phyloP scores from a whole-genome alignment of 23 red algal species.

The Agarophyton chilense region DNA sequence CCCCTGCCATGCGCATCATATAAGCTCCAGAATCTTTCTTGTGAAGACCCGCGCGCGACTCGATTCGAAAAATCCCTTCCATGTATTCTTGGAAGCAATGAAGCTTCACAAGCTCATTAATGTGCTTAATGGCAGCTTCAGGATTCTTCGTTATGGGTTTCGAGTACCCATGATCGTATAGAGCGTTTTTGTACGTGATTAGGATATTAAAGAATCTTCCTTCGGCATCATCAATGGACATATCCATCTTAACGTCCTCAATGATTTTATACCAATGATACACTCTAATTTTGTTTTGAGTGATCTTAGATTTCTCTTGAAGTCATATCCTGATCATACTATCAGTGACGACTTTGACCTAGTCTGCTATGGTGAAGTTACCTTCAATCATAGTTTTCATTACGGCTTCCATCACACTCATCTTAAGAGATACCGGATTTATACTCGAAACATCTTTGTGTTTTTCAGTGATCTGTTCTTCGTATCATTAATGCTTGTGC shows the following conservation, averaged over 20 bases:
- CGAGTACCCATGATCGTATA: not conserved
- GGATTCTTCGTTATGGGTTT: not conserved
- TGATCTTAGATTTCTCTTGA: not conserved
- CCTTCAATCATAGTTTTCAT: constrained; percentile 3
- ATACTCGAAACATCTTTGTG: not conserved
- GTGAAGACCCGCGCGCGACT: not conserved
- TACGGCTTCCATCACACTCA: not conserved
- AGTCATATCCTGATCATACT: not conserved
- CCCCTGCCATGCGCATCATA: not conserved
- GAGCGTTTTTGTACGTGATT: not conserved
- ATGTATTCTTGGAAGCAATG: not conserved
- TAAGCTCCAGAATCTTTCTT: constrained; percentile 6
- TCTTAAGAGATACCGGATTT: not conserved
- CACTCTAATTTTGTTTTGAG: not conserved
- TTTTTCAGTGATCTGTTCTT: not conserved
- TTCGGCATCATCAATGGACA: not conserved
- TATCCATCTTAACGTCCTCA: not conserved
- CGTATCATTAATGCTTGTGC: not conserved
- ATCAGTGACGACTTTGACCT: not conserved
- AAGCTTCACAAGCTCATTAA: not conserved
- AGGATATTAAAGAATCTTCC: not conserved
- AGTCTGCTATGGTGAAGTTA: not conserved
- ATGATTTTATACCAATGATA: not conserved
- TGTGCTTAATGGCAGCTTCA: constrained; percentile 2
- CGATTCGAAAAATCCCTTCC: not conserved